phyloP scores from a whole-genome alignment of 345 rosid genomes.

The Syzygium jambos region DNA sequence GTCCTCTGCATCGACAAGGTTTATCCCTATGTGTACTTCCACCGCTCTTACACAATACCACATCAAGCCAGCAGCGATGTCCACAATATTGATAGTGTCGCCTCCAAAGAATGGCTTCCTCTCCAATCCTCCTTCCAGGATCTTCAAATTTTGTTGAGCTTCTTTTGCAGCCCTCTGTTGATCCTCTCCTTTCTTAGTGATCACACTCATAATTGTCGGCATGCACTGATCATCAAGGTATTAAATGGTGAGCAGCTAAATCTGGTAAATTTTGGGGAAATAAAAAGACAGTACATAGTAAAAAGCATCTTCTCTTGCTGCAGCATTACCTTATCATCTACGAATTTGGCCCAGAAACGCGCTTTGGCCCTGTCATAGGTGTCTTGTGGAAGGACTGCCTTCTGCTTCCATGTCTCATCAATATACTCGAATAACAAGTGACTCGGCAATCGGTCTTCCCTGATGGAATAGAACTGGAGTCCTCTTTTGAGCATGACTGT shows the following conservation, averaged over 20 bases:
- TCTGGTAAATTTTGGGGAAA: neutral
- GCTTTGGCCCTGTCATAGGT: slow-evolving; percentile 9
- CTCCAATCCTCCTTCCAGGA: slow-evolving; percentile 6
- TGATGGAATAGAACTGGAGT: slow-evolving; percentile 19
- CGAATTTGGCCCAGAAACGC: slow-evolving; percentile 22
- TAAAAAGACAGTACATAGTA: neutral
- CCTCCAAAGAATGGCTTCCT: slow-evolving; percentile 21
- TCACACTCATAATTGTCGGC: slow-evolving; percentile 1
- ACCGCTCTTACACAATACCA: slow-evolving; percentile 10
- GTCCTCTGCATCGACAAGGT: neutral
- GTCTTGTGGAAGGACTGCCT: slow-evolving; percentile 13
- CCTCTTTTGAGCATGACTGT: slow-evolving; percentile 14
- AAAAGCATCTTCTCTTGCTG: neutral
- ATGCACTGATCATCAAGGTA: slow-evolving; percentile 4
- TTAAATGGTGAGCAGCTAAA: neutral
- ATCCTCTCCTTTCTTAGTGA: slow-evolving; percentile 8
- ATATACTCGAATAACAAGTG: slow-evolving; percentile 18
- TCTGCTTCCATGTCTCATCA: slow-evolving; percentile 11
- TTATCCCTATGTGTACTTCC: slow-evolving; percentile 8
- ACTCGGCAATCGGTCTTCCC: slow-evolving; percentile 15
- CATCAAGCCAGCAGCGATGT: slow-evolving; percentile 15
- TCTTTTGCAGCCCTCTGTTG: slow-evolving; percentile 16
- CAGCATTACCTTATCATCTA: slow-evolving; percentile 15
- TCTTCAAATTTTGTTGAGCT: slow-evolving; percentile 13
- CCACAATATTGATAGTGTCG: slow-evolving; percentile 6